These are phyloP conservation scores for Grigorovia humatica DNA, from an alignment of 805 yeast species.

Conservation along the genomic window DNA sequence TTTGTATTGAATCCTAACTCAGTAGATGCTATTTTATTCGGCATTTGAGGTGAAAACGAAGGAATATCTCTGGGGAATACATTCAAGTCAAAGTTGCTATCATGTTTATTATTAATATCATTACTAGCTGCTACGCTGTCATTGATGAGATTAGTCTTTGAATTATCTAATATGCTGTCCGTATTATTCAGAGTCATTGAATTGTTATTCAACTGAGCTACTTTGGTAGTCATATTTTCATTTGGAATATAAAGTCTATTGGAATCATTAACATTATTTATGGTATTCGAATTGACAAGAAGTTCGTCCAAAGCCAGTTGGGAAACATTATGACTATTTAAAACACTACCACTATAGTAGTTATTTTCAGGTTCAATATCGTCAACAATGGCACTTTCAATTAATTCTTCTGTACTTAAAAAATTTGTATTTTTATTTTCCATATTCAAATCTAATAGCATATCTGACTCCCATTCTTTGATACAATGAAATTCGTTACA, in stretches of 20 bases:
- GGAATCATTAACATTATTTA: neutral
- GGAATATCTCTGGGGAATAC: neutral
- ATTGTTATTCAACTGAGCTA: neutral
- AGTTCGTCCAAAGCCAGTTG: constrained; percentile 9
- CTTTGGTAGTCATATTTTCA: too few species aligned
- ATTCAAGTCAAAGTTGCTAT: neutral
- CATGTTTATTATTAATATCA: too few species aligned
- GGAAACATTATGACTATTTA: constrained; percentile 1
- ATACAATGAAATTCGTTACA: constrained; percentile 40
- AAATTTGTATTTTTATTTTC: constrained; percentile 37
- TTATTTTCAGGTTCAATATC: constrained; percentile 26
- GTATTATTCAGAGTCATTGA: neutral
- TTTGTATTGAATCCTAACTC: neutral
- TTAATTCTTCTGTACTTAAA: constrained; percentile 49
- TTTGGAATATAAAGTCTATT: neutral
- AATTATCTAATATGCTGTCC: neutral
- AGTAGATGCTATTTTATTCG: neutral
- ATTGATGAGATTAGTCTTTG: too few species aligned
- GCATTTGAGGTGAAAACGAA: neutral
- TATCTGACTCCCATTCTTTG: constrained; percentile 49
- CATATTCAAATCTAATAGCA: constrained; percentile 39
- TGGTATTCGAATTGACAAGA: neutral
- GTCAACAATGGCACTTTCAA: constrained; percentile 50
- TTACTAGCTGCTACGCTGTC: too few species aligned
- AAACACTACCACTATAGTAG: neutral